Conservation (phyloP, 345 rosid genomes). For the Lenwebbia sp. region DNA sequence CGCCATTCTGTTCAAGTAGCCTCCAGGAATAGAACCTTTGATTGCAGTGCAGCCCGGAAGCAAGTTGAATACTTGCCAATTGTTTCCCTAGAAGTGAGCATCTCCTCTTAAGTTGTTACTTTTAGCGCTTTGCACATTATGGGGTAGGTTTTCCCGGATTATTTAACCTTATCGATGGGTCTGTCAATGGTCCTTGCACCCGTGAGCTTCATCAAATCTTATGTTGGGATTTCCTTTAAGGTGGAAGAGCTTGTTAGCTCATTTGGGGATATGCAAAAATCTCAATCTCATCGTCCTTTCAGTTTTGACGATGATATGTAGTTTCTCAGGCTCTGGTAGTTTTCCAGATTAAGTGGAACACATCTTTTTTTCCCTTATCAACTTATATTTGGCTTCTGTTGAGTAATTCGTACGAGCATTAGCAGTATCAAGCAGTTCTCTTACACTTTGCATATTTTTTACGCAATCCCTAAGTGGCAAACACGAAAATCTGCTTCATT, state of each 20-base stretch:
- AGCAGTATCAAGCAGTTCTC: background rate
- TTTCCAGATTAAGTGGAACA: background rate
- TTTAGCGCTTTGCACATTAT: background rate
- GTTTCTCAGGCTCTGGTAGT: background rate
- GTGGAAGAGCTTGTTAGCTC: background rate
- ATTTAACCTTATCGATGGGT: background rate
- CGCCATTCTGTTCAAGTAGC: constrained; percentile 45
- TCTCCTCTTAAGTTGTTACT: background rate
- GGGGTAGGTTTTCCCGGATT: background rate
- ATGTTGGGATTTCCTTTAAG: background rate
- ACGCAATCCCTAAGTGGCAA: background rate
- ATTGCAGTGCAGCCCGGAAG: constrained; percentile 65
- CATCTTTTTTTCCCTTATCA: background rate
- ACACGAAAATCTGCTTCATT: background rate
- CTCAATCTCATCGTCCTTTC: background rate
- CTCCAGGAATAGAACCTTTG: constrained; percentile 66
- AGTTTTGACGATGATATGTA: background rate
- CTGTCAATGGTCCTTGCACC: background rate
- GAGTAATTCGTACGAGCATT: background rate
- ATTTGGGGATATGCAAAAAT: background rate
- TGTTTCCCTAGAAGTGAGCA: constrained; percentile 58
- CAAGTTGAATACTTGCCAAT: constrained; percentile 66
- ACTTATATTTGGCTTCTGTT: background rate
- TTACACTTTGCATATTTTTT: background rate
- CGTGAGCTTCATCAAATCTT: background rate